Percentiles rank a stretch among this genome's conserved stretches.
Conservation (phyloP, 2,329 filamentous ascomycete species). For the Juglanconis oblonga region DNA sequence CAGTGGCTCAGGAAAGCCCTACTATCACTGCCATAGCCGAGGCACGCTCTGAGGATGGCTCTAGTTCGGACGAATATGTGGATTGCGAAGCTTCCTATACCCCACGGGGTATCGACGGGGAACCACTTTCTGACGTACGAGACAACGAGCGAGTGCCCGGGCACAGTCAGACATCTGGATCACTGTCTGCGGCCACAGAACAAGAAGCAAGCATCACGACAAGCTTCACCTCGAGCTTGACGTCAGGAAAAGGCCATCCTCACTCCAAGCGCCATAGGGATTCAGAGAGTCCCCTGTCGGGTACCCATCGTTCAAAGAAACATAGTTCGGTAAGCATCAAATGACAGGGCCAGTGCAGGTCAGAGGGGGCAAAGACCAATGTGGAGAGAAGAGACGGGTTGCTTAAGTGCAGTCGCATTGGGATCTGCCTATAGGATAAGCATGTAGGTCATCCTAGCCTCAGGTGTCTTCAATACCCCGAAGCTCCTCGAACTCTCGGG, state of each 20-base stretch:
- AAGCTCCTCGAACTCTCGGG: conserved; percentile 24
- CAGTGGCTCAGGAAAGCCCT: neutral
- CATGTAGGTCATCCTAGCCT: conserved; percentile 17
- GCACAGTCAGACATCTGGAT: conserved; percentile 14
- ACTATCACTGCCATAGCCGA: conserved; percentile 2
- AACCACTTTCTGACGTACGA: too few species aligned
- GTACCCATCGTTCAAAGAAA: too few species aligned
- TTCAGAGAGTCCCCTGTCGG: conserved; percentile 6
- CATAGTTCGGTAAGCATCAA: too few species aligned
- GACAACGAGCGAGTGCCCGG: too few species aligned
- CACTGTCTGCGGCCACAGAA: conserved; percentile 14
- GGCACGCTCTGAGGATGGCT: conserved; percentile 13
- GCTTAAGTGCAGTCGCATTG: too few species aligned
- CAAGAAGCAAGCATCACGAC: conserved; percentile 18
- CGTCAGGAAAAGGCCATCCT: neutral
- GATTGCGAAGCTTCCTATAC: too few species aligned
- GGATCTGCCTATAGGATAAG: too few species aligned
- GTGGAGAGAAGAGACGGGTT: too few species aligned
- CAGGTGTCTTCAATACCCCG: conserved; percentile 21
- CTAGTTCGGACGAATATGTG: too few species aligned
- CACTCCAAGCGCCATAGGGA: neutral
- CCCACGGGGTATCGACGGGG: too few species aligned
- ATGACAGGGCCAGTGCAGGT: too few species aligned
- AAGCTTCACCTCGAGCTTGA: conserved; percentile 17
- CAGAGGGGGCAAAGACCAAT: too few species aligned